Base-by-base conservation (phyloP, 179 eudicot species). In the Gypsophila paniculata region DNA sequence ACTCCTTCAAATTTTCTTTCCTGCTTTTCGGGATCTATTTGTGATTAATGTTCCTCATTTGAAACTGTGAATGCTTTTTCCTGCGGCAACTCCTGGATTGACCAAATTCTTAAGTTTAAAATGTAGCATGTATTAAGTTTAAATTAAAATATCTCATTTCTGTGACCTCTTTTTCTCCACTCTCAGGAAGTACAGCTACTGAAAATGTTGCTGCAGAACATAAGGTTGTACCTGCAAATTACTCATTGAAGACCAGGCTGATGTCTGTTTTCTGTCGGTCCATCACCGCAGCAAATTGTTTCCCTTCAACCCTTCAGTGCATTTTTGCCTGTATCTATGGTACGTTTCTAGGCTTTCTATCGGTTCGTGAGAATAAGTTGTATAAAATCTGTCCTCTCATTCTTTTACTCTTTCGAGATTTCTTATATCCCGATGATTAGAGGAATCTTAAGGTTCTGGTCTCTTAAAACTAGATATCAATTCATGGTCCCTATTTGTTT, bases 251-350 rank as follows among this genome's bases (percentile, higher is more conserved):
- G 86, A 85, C 80, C 77, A 88, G 81, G 79, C 80, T 93, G 76
- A 88, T 91, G 88, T 82, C 89, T 66, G 83, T 87, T 61, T 89
- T 93, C 78, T 89, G 96, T 72, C 89, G 94, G 74, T 93, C 98
- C 62, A 82, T 91, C 69, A 79, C 90, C 29, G 97, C 98, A 36
- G 97, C 97, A 79, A 91, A 93, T 79, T 86, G 96, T 79, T 93
- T 93, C 75, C 98, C 98, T 26, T 85, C 90, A 52, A 93, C 98
- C 46, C 78, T 93, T 70, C 98, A 93, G 77, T 93, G 98, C 86
- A 93, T 93, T 72, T 93, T 91, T 80, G 88, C 94, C 72, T 93
- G 94, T 81, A 88, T 93, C 68, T 91, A 89, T 79, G 98, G 98
- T 93, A 81, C 51, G 13, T 11, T 34, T 63, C 62, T 53, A 36